phyloP scores from a whole-genome alignment of 2,329 filamentous ascomycete species.

The Aspergillus sp. region DNA sequence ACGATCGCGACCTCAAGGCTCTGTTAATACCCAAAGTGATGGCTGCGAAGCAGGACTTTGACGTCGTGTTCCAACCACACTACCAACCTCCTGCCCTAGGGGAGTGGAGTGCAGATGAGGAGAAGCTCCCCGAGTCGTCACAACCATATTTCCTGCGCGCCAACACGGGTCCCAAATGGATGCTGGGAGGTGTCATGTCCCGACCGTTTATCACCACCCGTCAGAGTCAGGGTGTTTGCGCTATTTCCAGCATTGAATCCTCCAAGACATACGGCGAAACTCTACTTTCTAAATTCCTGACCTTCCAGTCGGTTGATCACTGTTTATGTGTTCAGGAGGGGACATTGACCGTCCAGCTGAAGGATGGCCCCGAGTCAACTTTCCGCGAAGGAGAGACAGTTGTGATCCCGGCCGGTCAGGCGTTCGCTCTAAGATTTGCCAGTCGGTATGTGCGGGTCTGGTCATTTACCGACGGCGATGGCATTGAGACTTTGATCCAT shows the following conservation, averaged over 20 bases:
- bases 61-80: constrained; percentile 56
- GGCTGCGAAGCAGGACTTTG: constrained; percentile 57
- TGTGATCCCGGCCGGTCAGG: constrained; percentile 50
- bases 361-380: constrained; percentile 34
- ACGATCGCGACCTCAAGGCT: constrained; percentile 54
- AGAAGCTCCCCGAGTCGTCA: constrained; percentile 24
- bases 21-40: constrained; percentile 58
- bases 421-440: constrained; percentile 49
- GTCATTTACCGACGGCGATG: constrained; percentile 53
- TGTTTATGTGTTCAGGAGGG: constrained; percentile 56
- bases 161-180: constrained; percentile 44
- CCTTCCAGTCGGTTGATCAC: constrained; percentile 54
- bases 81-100: constrained; percentile 48
- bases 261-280: constrained; percentile 39
- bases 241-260: constrained; percentile 56
- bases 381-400: constrained; percentile 54
- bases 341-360: constrained; percentile 45
- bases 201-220: constrained; percentile 52
- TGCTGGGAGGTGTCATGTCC: constrained; percentile 38
- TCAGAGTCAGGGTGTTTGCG: constrained; percentile 53
- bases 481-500: constrained; percentile 52
- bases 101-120: constrained; percentile 30
- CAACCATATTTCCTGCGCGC: constrained; percentile 56
- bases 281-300: constrained; percentile 42
- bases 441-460: constrained; percentile 53